Percentiles rank a stretch among this genome's conserved stretches.
These are phyloP conservation scores for Saccharomycopsis malanga DNA, from an alignment of 805 yeast genomes.

Conservation along the genomic window DNA sequence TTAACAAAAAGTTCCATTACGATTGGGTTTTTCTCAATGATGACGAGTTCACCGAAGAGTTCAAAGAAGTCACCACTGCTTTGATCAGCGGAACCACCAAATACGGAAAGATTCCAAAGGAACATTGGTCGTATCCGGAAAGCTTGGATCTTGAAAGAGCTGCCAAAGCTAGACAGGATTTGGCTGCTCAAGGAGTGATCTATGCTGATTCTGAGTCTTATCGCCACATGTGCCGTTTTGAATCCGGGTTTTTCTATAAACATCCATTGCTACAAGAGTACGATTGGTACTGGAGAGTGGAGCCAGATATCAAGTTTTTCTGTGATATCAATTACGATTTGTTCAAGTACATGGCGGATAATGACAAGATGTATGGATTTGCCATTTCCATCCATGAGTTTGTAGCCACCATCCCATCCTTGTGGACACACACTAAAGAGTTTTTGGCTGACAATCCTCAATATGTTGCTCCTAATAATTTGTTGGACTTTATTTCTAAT, in stretches of 20 bases:
- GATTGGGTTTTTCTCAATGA: slow-evolving; percentile 94
- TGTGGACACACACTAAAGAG: slow-evolving; percentile 67
- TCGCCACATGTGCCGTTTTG: slow-evolving; percentile 87
- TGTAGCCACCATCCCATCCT: slow-evolving; percentile 60
- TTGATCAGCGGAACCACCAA: slow-evolving; percentile 60
- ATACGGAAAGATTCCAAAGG: slow-evolving; percentile 66
- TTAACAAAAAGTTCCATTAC: slow-evolving; percentile 67
- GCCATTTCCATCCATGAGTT: slow-evolving; percentile 68
- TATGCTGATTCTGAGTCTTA: slow-evolving; percentile 73
- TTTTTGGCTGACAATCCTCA: slow-evolving; percentile 57
- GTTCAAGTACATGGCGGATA: slow-evolving; percentile 73
- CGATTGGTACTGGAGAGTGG: slow-evolving; percentile 92
- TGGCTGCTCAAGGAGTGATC: slow-evolving; percentile 46
- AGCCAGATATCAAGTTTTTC: slow-evolving; percentile 66
- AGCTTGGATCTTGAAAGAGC: slow-evolving; percentile 74
- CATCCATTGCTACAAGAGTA: slow-evolving; percentile 59
- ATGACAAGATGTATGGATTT: slow-evolving; percentile 67
- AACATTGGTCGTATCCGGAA: slow-evolving; percentile 83
- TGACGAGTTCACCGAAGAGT: slow-evolving; percentile 64
- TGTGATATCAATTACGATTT: slow-evolving; percentile 78
- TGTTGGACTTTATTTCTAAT: slow-evolving; percentile 64
- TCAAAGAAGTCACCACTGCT: slow-evolving; percentile 45
- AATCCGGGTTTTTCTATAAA: slow-evolving; percentile 77
- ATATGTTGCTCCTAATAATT: slow-evolving; percentile 50
- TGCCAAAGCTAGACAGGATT: slow-evolving; percentile 47